phyloP scores from a whole-genome alignment of 257 asterid genomes.

The Lycium ferocissimum region DNA sequence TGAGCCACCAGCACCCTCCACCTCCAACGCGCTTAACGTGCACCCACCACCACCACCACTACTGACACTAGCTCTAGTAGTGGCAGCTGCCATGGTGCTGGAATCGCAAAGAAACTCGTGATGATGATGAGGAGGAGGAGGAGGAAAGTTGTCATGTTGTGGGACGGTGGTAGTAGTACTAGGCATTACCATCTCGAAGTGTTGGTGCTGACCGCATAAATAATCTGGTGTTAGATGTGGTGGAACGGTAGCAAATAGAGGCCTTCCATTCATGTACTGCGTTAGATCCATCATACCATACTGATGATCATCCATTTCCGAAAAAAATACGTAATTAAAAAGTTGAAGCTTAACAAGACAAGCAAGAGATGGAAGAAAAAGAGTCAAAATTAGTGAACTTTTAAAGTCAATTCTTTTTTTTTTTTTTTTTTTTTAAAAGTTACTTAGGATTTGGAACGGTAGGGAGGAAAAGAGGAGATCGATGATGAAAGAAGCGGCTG shows the following conservation, averaged over 20 bases:
- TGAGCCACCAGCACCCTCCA: conserved; percentile 45
- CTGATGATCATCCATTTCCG: conserved; percentile 70
- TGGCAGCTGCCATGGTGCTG: not conserved
- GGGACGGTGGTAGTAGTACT: not conserved
- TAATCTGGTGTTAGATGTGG: conserved; percentile 59
- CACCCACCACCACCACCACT: conserved; percentile 35
- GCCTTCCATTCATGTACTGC: conserved; percentile 61
- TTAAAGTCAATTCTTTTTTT: not conserved
- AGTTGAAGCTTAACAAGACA: not conserved
- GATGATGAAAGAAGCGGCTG: conserved; percentile 71
- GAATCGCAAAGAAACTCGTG: conserved; percentile 59
- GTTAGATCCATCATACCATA: conserved; percentile 78
- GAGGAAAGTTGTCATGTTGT: conserved; percentile 24
- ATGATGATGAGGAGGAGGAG: conserved; percentile 35
- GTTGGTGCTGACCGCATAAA: conserved; percentile 53
- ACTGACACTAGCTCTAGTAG: conserved; percentile 31
- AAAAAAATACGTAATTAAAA: not conserved
- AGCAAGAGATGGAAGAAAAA: not conserved
- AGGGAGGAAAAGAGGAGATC: conserved; percentile 28
- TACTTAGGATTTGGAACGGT: not conserved
- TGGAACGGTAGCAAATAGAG: conserved; percentile 54
- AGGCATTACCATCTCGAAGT: conserved; percentile 60
- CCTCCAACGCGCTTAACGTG: conserved; percentile 50
- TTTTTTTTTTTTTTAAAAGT: too few relatives aligned
- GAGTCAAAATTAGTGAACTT: not conserved